phyloP scores from a whole-genome alignment of 805 yeast genomes.

The Starmerella gropengiesseri region DNA sequence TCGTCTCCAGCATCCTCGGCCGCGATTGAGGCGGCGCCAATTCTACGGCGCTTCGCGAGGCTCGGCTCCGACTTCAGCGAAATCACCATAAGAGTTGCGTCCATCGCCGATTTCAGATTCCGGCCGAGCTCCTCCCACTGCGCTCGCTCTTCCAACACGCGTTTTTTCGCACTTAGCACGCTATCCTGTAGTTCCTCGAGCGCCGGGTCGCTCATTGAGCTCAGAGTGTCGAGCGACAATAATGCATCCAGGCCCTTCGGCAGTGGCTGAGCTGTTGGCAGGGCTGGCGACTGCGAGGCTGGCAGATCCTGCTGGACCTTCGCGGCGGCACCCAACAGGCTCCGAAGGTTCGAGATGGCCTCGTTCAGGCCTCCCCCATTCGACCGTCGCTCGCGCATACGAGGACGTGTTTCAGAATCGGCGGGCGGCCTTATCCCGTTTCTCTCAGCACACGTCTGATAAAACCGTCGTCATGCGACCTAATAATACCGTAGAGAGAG shows the following conservation, averaged over 20 bases:
- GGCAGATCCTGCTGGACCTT: constrained; percentile 13
- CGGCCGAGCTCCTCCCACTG: constrained; percentile 21
- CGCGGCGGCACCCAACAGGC: constrained; percentile 11
- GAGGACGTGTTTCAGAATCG: background rate
- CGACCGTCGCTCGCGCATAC: constrained; percentile 19
- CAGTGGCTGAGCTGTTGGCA: constrained; percentile 11
- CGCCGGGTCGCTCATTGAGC: constrained; percentile 7
- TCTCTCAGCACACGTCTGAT: no score
- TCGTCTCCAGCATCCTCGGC: background rate
- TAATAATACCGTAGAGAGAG: no score
- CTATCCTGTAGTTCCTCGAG: constrained; percentile 8
- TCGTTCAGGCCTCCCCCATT: constrained; percentile 12
- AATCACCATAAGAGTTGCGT: constrained; percentile 20
- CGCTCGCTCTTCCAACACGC: constrained; percentile 5
- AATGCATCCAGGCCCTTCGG: constrained; percentile 13
- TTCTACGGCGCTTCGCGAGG: constrained; percentile 20
- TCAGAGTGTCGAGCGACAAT: constrained; percentile 10
- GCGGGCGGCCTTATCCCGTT: constrained; percentile 1
- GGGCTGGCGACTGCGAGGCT: constrained; percentile 4
- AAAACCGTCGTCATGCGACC: no score
- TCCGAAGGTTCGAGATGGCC: constrained; percentile 13
- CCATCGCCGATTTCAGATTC: constrained; percentile 23
- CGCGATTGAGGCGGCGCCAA: constrained; percentile 3
- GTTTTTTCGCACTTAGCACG: constrained; percentile 1
- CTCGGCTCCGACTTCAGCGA: constrained; percentile 19